Evolutionary conservation across 2,329 filamentous ascomycete genomes (phyloP).

Genomic region (Aspergillus fructus): DNA sequence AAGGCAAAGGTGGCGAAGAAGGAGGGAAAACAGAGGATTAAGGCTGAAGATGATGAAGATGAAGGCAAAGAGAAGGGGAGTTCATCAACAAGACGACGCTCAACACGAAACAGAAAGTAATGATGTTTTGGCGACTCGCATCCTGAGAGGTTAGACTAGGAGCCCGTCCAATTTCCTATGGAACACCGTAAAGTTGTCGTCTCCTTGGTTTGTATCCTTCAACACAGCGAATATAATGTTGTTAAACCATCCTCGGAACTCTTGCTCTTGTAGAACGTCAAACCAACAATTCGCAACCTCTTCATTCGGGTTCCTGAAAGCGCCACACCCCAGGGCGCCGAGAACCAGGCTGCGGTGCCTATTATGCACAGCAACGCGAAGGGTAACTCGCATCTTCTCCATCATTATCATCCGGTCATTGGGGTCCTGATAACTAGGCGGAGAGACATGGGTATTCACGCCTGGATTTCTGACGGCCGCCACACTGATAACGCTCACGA

Average conservation of each 20-base stretch:
- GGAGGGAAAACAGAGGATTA: constrained; percentile 21
- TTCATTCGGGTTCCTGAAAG: constrained; percentile 60
- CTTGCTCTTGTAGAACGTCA: constrained; percentile 59
- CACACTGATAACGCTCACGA: constrained; percentile 61
- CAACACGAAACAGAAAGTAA: constrained; percentile 29
- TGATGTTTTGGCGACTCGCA: not conserved
- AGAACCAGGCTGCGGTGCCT: constrained; percentile 62
- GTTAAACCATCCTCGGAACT: constrained; percentile 66
- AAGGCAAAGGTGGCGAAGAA: not conserved
- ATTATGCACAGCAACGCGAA: constrained; percentile 59
- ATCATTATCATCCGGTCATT: constrained; percentile 56
- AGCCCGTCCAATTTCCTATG: constrained; percentile 29
- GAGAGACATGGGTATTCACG: constrained; percentile 13
- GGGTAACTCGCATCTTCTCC: constrained; percentile 61
- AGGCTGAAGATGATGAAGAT: constrained; percentile 25
- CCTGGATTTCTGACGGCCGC: constrained; percentile 54
- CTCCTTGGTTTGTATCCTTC: constrained; percentile 29
- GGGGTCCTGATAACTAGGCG: constrained; percentile 39
- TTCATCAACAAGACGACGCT: constrained; percentile 27
- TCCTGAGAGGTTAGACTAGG: constrained; percentile 17
- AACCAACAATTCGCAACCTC: constrained; percentile 65
- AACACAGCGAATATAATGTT: constrained; percentile 65
- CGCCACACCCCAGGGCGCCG: constrained; percentile 69
- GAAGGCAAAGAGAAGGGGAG: constrained; percentile 15
- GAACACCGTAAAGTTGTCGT: constrained; percentile 35